Evolutionary conservation across 768 basidiomycete genomes (phyloP), one percentile per base, ranked within the genome.

Genomic region (Harrya chromipes): DNA sequence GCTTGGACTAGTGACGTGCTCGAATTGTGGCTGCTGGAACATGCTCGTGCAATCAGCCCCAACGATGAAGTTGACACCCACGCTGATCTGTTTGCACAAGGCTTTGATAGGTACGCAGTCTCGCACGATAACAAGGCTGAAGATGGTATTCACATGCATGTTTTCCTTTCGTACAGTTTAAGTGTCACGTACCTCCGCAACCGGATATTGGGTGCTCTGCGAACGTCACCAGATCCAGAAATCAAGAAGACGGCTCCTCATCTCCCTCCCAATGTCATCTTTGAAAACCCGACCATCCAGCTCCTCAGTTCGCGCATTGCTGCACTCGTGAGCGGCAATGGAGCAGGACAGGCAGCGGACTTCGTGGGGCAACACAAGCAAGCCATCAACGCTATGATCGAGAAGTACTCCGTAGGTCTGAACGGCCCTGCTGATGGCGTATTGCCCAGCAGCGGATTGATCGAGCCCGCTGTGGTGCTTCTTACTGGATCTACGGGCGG

Each of bases 401-500:
- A 62, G 8, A 74, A 72, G 57, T 75, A 78, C 54, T 64, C 53
- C 10, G 23, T 38, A 19, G 29, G 44, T 49, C 26, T 65, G 59
- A 38, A 57, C 38, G 24, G 37, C 52, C 49, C 49, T 27, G 20
- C 67, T 4, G 20, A 47, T 17, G 46, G 34, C 23, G 13, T 53
- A 14, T 21, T 5, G 62, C 61, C 65, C 40, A 24, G 54, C 40
- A 34, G 19, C 11, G 17, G 9, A 12, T 34, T 26, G 20, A 29
- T 39, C 7, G 24, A 31, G 8, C 36, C 21, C 0, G 34, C 42
- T 12, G 47, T 41, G 1, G 50, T 50, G 1, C 44, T 59, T 3
- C 44, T 76, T 8, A 77, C 76, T 6, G 75, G 76, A 11, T 69
- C 71, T 4, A 77, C 76, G 2, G 76, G 76, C 1, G 69, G 67